Base-by-base conservation (phyloP, 2,329 filamentous ascomycete species). In the Samsoniella hepiali region DNA sequence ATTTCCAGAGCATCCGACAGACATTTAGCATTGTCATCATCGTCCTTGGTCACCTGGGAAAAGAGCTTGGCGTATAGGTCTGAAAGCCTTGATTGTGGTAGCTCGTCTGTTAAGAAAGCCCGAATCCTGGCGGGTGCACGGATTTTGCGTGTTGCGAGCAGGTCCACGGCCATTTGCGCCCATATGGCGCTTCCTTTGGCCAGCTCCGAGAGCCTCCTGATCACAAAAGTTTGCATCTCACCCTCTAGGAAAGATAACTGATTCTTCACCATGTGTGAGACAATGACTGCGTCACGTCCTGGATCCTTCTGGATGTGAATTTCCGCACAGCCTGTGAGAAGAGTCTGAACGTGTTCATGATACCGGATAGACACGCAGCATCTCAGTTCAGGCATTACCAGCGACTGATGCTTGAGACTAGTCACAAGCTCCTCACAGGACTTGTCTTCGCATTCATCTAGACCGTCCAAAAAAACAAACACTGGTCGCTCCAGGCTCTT, bases 1-100 rank as follows among this genome's bases (percentile, higher is more conserved):
- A 74, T 32, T 51, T 69, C 60, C 51, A 69, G 62, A 15, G 67
- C 68, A 31, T 54, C 63, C 17, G 32, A 49, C 22, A 64, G 65
- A 17, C 65, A 47, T 44, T 58, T 49, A 22, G 58, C 15, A 29
- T 66, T 67, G 22, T 66, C 59, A 6, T 56, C 45, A 36, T 66
- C 66, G 36, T 65, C 54, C 15, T 42, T 45, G 13, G 67, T 68
- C 57, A 56, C 64, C 22, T 58, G 65, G 34, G 55, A 64, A 54
- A 69, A 65, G 29, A 68, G 49, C n/a, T 7, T 56, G 40, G 13
- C 42, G 56, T 69, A 69, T 17, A 67, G 63, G 31, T 64, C 50
- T 22, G 64, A 57, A n/a, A 68, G 63, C 9, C 59, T 32, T 15
- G 31, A 36, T n/a, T 29, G 13, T 22, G 50, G 50, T 10, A 53